Conservation (phyloP, 208 protist species). For the Leishmania mexicana region DNA sequence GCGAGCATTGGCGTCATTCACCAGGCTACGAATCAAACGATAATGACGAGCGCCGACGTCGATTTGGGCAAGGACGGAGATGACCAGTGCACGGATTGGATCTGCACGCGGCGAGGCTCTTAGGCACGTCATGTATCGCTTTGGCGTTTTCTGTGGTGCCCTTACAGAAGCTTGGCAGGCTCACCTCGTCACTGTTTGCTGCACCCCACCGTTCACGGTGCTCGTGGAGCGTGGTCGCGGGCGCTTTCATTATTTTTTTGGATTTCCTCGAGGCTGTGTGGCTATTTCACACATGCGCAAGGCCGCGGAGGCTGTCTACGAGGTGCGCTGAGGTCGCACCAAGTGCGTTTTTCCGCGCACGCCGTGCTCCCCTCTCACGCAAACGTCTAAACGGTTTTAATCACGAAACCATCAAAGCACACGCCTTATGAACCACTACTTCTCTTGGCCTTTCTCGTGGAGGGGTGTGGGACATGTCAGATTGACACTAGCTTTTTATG, state of each 20-base stretch:
- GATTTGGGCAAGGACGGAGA: conserved; percentile 82
- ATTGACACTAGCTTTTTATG: not conserved
- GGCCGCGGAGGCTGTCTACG: not conserved
- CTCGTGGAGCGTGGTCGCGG: not conserved
- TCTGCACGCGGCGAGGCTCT: conserved; percentile 53
- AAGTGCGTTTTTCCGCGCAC: not conserved
- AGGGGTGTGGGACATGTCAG: too few species aligned
- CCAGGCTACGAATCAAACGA: conserved; percentile 71
- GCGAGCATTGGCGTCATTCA: conserved; percentile 55
- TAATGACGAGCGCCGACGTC: conserved; percentile 39
- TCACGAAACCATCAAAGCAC: not conserved
- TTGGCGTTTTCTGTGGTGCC: not conserved
- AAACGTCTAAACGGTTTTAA: not conserved
- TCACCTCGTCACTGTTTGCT: not conserved
- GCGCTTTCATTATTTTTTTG: not conserved
- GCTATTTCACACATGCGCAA: too few species aligned
- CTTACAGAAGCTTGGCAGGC: not conserved
- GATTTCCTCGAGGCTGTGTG: not conserved
- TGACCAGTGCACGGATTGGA: conserved; percentile 76
- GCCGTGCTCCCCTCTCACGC: not conserved
- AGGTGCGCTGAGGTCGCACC: not conserved
- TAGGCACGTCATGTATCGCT: not conserved
- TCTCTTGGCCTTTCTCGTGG: not conserved
- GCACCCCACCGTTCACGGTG: not conserved
- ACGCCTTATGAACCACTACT: not conserved